These are phyloP conservation scores for Nicotiana tomentosiformis DNA, from an alignment of 257 asterid genomes.

Conservation along the genomic window DNA sequence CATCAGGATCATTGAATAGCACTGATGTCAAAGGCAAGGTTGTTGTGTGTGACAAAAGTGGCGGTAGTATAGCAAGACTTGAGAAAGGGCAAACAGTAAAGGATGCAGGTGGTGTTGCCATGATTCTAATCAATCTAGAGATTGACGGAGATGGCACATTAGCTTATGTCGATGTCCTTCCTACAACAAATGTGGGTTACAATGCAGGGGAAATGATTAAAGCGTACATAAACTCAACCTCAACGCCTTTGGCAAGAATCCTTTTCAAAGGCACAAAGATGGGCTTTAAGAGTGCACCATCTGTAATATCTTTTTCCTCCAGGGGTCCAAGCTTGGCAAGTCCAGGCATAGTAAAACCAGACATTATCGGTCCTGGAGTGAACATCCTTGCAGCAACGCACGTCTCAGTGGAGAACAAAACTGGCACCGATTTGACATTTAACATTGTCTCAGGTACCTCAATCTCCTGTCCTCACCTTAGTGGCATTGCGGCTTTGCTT, in stretches of 20 bases:
- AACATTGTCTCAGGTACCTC: conserved; percentile 29
- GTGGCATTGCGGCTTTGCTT: conserved; percentile 28
- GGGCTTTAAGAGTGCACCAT: conserved; percentile 18
- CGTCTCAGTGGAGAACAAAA: background rate
- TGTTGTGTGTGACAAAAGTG: conserved; percentile 18
- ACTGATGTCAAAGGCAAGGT: conserved; percentile 17
- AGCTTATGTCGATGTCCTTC: conserved; percentile 21
- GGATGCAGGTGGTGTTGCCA: conserved; percentile 33
- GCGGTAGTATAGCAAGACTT: background rate
- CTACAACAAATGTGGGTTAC: conserved; percentile 17
- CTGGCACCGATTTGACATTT: background rate
- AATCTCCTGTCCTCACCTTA: conserved; percentile 36
- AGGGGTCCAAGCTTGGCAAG: conserved; percentile 25
- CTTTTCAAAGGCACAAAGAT: conserved; percentile 21
- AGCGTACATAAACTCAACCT: conserved; percentile 20
- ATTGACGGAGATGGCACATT: background rate
- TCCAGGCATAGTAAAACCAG: conserved; percentile 32
- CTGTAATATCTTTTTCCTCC: conserved; percentile 22
- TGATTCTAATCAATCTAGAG: conserved; percentile 21
- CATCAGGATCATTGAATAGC: conserved; percentile 10
- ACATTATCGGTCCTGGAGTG: conserved; percentile 28
- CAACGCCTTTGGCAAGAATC: conserved; percentile 8
- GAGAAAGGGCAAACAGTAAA: conserved; percentile 23
- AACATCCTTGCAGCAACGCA: conserved; percentile 26
- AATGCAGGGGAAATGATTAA: conserved; percentile 18